Evolutionary conservation across 192 early-diverging fungal species (phyloP).

Genomic region (Coemansia sp.): DNA sequence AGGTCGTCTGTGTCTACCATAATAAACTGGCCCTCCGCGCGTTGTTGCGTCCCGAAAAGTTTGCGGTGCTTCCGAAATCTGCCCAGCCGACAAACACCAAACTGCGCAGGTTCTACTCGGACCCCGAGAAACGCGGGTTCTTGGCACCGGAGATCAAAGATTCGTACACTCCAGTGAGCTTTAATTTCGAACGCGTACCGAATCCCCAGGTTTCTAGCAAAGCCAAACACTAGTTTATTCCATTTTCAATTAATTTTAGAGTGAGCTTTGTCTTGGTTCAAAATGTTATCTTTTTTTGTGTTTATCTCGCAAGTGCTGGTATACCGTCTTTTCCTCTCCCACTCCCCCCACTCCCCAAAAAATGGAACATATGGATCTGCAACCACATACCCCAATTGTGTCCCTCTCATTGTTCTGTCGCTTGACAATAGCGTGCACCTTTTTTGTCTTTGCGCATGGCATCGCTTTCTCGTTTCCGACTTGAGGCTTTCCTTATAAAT

Average conservation of each 20-base stretch:
- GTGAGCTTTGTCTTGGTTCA: not conserved
- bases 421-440: too few species aligned
- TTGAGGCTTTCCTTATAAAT: slow-evolving; percentile 3
- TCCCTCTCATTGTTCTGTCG: too few species aligned
- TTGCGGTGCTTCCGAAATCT: slow-evolving; percentile 66
- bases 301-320: not conserved
- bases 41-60: slow-evolving; percentile 79
- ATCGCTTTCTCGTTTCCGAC: not conserved
- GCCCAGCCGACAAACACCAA: slow-evolving; percentile 68
- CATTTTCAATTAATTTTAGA: not conserved
- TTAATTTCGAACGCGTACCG: slow-evolving; percentile 38
- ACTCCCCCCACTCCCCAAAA: not conserved
- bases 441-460: too few species aligned
- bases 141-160: slow-evolving; percentile 57
- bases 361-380: not conserved
- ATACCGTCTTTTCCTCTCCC: not conserved
- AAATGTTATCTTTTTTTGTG: not conserved
- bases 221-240: not conserved
- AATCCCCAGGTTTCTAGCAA: not conserved
- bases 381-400: too few species aligned
- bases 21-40: slow-evolving; percentile 74
- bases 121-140: slow-evolving; percentile 75
- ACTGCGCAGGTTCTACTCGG: slow-evolving; percentile 64
- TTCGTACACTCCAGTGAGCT: slow-evolving; percentile 40
- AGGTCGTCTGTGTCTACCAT: slow-evolving; percentile 79